Conservation (phyloP, 768 basidiomycete species). For the Neoboletus magnificus region DNA sequence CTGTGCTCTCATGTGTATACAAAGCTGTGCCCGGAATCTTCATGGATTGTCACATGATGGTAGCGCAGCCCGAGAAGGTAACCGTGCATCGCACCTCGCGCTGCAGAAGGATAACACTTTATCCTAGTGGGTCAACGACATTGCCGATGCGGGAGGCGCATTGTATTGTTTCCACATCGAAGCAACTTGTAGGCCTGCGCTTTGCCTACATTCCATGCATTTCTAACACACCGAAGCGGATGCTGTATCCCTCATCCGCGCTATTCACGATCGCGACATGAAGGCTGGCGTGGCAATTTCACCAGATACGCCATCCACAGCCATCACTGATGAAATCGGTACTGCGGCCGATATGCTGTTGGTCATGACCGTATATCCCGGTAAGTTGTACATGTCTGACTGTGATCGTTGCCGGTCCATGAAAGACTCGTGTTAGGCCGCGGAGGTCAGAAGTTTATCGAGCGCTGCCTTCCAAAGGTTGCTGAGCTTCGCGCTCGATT, state of each 20-base stretch:
- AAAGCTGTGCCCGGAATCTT: constrained; percentile 92
- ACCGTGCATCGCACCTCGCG: neutral
- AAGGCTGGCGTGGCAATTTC: constrained; percentile 96
- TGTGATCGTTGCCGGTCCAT: neutral
- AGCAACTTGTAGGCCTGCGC: constrained; percentile 65
- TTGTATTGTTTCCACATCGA: constrained; percentile 97
- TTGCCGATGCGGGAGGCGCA: constrained; percentile 92
- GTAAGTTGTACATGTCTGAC: constrained; percentile 33
- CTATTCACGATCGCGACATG: constrained; percentile 85
- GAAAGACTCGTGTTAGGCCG: constrained; percentile 47
- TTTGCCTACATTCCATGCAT: constrained; percentile 10
- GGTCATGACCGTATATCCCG: constrained; percentile 98
- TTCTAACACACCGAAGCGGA: constrained; percentile 45
- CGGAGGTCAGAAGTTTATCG: constrained; percentile 96
- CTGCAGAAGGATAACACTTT: neutral
- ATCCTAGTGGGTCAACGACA: constrained; percentile 89
- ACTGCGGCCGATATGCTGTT: constrained; percentile 88
- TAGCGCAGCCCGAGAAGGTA: constrained; percentile 87
- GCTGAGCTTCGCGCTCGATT: constrained; percentile 85
- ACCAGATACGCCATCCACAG: constrained; percentile 85
- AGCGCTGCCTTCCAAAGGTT: constrained; percentile 90
- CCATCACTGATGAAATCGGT: constrained; percentile 85
- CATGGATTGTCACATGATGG: constrained; percentile 99
- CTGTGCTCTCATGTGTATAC: constrained; percentile 78
- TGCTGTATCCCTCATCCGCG: constrained; percentile 69